Evolutionary conservation across 768 basidiomycete genomes (phyloP).

Genomic region (Peribolospora baueri): DNA sequence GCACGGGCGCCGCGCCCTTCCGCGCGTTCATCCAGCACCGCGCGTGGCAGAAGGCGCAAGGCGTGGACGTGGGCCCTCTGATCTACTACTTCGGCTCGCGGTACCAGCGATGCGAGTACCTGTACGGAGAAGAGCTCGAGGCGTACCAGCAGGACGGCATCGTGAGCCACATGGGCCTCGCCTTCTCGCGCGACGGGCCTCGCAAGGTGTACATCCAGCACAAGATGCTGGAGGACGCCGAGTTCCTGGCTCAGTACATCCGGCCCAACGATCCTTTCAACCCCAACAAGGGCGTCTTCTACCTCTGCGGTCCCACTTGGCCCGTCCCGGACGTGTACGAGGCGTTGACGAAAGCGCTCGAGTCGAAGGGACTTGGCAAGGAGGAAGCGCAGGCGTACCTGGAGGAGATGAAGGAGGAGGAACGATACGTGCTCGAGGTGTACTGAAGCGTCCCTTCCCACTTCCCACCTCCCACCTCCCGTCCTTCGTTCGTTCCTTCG

Average conservation of each 20-base stretch:
- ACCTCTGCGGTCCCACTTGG: conserved; percentile 95
- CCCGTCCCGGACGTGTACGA: conserved; percentile 97
- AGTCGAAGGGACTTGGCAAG: conserved; percentile 39
- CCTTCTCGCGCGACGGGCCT: conserved; percentile 81
- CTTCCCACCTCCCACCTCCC: neutral
- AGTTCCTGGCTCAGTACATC: conserved; percentile 47
- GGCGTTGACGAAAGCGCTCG: conserved; percentile 56
- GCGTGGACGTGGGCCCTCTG: conserved; percentile 61
- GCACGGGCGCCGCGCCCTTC: conserved; percentile 96
- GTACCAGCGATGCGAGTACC: conserved; percentile 80
- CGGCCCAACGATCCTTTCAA: conserved; percentile 23
- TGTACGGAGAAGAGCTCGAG: conserved; percentile 73
- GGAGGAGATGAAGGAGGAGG: conserved; percentile 80
- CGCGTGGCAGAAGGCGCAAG: conserved; percentile 51
- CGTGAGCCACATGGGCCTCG: conserved; percentile 72
- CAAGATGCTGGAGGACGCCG: conserved; percentile 82
- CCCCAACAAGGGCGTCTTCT: conserved; percentile 53
- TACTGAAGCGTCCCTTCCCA: conserved; percentile 11
- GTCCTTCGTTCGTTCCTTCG: too few relatives aligned
- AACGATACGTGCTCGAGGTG: conserved; percentile 91
- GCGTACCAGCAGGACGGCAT: conserved; percentile 65
- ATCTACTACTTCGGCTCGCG: conserved; percentile 99
- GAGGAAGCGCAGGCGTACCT: conserved; percentile 53
- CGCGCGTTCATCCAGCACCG: conserved; percentile 95
- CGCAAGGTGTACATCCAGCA: conserved; percentile 97